Base-by-base conservation (phyloP, 2,329 filamentous ascomycete species). In the Nigrograna mackinnonii region DNA sequence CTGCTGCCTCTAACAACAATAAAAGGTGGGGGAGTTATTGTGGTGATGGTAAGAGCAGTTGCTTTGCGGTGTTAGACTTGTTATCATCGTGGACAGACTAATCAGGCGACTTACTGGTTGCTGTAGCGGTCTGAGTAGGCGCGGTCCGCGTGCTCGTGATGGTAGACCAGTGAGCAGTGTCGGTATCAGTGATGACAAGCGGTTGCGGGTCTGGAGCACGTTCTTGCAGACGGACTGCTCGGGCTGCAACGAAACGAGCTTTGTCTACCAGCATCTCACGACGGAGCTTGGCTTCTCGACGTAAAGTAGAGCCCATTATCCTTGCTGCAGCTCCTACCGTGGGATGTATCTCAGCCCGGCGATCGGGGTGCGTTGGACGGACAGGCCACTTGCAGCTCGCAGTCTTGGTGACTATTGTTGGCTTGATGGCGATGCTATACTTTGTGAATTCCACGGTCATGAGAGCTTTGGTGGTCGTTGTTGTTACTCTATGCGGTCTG, bases 181-280 rank as follows among this genome's bases (percentile, higher is more conserved):
- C 51, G 11, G 55, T 54, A 3, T 63, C 55, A 5, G 66, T 70
- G 17, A 67, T 49, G 3, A 58, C 58, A 20, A 67, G 49, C 6
- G 62, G 64, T 22, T 63, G 58, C 30, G 52, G 52, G 35, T 72
- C 69, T 1, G 67, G 67, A 37, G 64, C 63, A 28, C 69, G 65
- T 35, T 49, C 57, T n/a, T 54, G 46, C 16, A 66, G 39, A 22
- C 63, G 54, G 9, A 50, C 57, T 32, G 48, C 53, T 7, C 64
- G 46, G 37, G 60, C 58, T 21, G 52, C 28, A 7, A 57, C 38
- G 37, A 50, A 58, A 17, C 28, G 35, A 9, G 24, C 40, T 22
- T 44, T 49, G 4, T 53, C 35, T 11, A 35, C 38, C 9, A 37
- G 34, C 18, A 24, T 31, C 37, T 54, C 39, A 36, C 55, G 49